Percentiles rank a stretch among this genome's conserved stretches.
Conservation (phyloP, 1,139 yeast genomes). For the Suhomyces panamericanus region DNA sequence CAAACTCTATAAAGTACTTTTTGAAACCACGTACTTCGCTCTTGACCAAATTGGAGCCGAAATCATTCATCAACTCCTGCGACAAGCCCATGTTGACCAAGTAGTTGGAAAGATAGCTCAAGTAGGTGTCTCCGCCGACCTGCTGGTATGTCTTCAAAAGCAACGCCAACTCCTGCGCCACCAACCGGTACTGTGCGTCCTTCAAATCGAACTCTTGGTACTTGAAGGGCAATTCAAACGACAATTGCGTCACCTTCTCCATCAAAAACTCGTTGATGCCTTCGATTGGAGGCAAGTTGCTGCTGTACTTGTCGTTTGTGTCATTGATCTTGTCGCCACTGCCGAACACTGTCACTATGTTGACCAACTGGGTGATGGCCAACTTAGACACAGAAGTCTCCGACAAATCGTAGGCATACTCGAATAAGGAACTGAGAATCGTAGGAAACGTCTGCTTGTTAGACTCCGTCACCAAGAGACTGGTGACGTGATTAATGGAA, state of each 20-base stretch:
- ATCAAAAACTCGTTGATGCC: conserved; percentile 72
- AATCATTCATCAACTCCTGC: conserved; percentile 52
- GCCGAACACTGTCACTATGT: conserved; percentile 65
- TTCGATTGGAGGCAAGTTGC: conserved; percentile 56
- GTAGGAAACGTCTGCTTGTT: conserved; percentile 64
- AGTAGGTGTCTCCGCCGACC: conserved; percentile 39
- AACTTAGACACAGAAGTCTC: conserved; percentile 62
- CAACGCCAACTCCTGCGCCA: conserved; percentile 73
- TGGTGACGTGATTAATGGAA: conserved; percentile 75
- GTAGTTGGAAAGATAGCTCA: conserved; percentile 53
- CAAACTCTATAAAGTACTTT: conserved; percentile 62
- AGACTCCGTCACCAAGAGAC: conserved; percentile 68
- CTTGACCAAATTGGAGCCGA: conserved; percentile 56
- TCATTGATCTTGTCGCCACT: conserved; percentile 63
- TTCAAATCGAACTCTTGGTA: conserved; percentile 61
- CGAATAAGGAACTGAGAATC: conserved; percentile 64
- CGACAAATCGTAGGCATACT: conserved; percentile 59
- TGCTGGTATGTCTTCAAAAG: conserved; percentile 65
- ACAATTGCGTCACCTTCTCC: conserved; percentile 64
- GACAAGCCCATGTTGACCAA: conserved; percentile 64
- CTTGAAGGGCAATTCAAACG: conserved; percentile 80
- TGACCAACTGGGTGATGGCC: conserved; percentile 68
- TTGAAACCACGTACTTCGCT: conserved; percentile 60
- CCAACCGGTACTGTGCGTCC: conserved; percentile 76
- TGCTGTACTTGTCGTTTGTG: conserved; percentile 51